Evolutionary conservation across 2,329 filamentous ascomycete species (phyloP), one percentile per base, ranked within the genome.

Genomic region (Dendryphion nanum): DNA sequence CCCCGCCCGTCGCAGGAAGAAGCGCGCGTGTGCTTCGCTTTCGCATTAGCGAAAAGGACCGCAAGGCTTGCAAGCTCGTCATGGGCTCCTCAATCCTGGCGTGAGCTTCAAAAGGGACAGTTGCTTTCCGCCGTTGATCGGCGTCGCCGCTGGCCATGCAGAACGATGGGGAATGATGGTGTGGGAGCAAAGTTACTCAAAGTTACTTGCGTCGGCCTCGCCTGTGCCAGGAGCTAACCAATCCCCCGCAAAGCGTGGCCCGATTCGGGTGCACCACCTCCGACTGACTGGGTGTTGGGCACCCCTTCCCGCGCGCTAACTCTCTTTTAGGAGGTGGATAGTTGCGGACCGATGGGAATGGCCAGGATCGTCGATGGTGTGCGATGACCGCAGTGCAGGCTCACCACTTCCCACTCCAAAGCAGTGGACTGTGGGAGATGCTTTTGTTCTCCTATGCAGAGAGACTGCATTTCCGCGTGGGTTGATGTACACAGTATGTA

Each of bases 151-250:
- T 29, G 26, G 18, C 8, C 8, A 26, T 8, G 23, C 8, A 8
- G 18, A 12, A 20, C 40, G 29, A 18, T 14, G 29, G 38, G 35
- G 30, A 37, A 42, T 16, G 30, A 29, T 26, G 33, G 26, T 40
- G 38, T 33, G 43, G 35, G 43, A 32, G 17, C 18, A 48, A 37
- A 35, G 48, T 37, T n/a, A n/a, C n/a, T n/a, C n/a, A n/a, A n/a
- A 41, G 41, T 44, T 16, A 32, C 41, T 46, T 36, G 42, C 44
- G 41, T 56, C 52, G 55, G 53, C 44, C 43, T 58, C 55, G 57
- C 57, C 56, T 58, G 44, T 19, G 41, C 33, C 37, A 24, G 40
- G 30, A 32, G 18, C 33, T 33, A 50, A 53, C 55, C 54, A 47
- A 50, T 53, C 26, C 30, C 16, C 3, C 33, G 21, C 17, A 29